Base-by-base conservation (phyloP, 495 filamentous ascomycete species). In the Xylaria longipes region DNA sequence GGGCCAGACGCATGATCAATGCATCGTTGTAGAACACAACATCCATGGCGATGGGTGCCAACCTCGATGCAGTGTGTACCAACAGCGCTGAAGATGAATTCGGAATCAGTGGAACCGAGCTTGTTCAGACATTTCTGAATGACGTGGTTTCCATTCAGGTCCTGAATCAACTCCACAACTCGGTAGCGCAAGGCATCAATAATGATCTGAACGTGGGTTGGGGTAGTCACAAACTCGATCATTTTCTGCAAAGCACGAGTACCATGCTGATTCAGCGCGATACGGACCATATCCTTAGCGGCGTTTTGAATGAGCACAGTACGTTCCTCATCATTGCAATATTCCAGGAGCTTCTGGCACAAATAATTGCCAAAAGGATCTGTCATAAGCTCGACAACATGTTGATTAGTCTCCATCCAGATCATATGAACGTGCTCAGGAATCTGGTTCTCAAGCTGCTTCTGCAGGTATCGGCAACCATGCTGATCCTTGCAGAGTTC, bases 71-170 rank as follows among this genome's bases (percentile, higher is more conserved):
- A 97, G 73, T 95, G 85, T 37, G 82, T 84, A 72, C 94, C 94
- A 73, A 98, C 95, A 65, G 95, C 94, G 71, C 94, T 91, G 76
- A 98, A 98, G 81, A 99, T 98, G 85, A 99, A 99, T 75, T 94
- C 89, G 22, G 96, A 92, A 80, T 98, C 92, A 60, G 88, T 84
- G 0, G 93, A 81, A 68, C 86, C 89, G 7, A 98, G 89, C 75
- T 95, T 95, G 83, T 98, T 99, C 69, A 99, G 88, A 79, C 96
- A 99, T 83, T 98, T 99, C 80, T 99, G 96, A 73, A 99, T 97
- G 71, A 99, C 96, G 78, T 99, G 96, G 73, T 98, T 99, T 77
- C 96, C 96, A 78, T 99, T 99, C 62, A 98, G 82, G 73, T 99
- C 96, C 79, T 99, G 94, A 69, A 99, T 97, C 52, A 99, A 84